Evolutionary conservation across 2,329 filamentous ascomycete genomes (phyloP), one percentile per base, ranked within the genome.

Genomic region (Metarhizium rileyi): DNA sequence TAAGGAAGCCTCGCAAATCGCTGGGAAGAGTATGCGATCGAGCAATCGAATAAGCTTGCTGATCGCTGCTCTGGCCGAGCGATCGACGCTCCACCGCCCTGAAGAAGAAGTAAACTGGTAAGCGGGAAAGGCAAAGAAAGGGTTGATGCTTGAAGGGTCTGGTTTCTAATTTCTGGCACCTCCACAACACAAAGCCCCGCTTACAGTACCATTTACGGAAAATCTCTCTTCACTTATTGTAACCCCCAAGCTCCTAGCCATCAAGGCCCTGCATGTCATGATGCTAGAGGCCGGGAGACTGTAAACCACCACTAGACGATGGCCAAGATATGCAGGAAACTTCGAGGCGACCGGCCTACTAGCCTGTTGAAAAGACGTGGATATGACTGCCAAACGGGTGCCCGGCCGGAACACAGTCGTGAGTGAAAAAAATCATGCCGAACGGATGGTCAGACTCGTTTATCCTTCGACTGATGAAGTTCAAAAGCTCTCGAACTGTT

Each of bases 11-110:
- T 43, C 42, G 42, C 42, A 28, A 22, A 48, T 33, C 35, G 49
- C 12, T 27, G 3, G n/a, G 40, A 40, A 16, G 25, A 18, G 42
- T n/a, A 30, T 40, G 38, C 3, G 38, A 42, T 42, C 20, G 38
- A 14, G 38, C n/a, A n/a, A 42, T 42, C 20, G 36, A 18, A 42
- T 27, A 45, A 40, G 42, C 46, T 44, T 28, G 46, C 40, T 25
- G 50, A 51, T 51, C 50, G 50, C 26, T 5, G 20, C n/a, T 22
- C 30, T 48, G 28, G 46, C 46, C 44, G 50, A 46, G 50, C 8
- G 41, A 51, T 51, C 50, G 50, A 51, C 16, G 46, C 35, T 45
- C 30, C 30, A 7, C 42, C 30, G 30, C 26, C 42, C 46, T 28
- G 14, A 35, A 47, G 18, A 35, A 23, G 6, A 14, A 36, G 20